Conservation (phyloP, 371 early-diverging fungal genomes). For the Apophysomyces ossiformis region DNA sequence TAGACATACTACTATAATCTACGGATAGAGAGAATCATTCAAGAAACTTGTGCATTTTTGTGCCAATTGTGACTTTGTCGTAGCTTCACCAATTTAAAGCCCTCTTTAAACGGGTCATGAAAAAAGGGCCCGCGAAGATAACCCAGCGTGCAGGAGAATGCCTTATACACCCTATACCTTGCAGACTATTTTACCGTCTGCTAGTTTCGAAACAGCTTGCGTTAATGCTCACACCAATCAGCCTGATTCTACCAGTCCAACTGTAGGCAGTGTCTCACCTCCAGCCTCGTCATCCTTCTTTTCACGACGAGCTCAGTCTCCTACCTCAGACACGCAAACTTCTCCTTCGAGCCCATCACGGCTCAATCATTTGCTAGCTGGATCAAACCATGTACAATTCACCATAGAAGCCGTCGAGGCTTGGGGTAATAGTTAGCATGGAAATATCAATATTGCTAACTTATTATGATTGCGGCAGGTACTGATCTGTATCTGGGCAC, state of each 20-base stretch:
- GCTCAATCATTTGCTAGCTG: conserved; percentile 24
- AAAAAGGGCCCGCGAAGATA: conserved; percentile 13
- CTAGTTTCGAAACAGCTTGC: conserved; percentile 26
- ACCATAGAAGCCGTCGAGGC: conserved; percentile 58
- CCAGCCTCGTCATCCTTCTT: conserved; percentile 31
- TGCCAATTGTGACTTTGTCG: too few relatives aligned
- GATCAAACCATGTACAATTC: conserved; percentile 21
- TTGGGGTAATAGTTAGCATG: conserved; percentile 49
- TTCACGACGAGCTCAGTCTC: conserved; percentile 30
- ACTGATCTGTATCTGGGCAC: conserved; percentile 76
- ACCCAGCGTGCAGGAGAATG: conserved; percentile 28
- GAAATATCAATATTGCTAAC: background rate
- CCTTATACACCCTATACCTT: conserved; percentile 54
- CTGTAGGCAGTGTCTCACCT: conserved; percentile 13
- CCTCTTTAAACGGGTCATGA: conserved; percentile 18
- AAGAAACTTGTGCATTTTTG: too few relatives aligned
- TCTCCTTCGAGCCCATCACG: conserved; percentile 29
- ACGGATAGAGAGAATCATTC: too few relatives aligned
- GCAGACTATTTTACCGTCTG: conserved; percentile 43
- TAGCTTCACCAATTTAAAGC: too few relatives aligned
- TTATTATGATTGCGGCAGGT: conserved; percentile 35
- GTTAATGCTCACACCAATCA: conserved; percentile 14
- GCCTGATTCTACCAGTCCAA: conserved; percentile 10
- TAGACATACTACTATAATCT: too few relatives aligned
- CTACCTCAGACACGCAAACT: conserved; percentile 34